These are phyloP conservation scores for Lactarius vividus DNA, from an alignment of 768 basidiomycete genomes.

Conservation along the genomic window DNA sequence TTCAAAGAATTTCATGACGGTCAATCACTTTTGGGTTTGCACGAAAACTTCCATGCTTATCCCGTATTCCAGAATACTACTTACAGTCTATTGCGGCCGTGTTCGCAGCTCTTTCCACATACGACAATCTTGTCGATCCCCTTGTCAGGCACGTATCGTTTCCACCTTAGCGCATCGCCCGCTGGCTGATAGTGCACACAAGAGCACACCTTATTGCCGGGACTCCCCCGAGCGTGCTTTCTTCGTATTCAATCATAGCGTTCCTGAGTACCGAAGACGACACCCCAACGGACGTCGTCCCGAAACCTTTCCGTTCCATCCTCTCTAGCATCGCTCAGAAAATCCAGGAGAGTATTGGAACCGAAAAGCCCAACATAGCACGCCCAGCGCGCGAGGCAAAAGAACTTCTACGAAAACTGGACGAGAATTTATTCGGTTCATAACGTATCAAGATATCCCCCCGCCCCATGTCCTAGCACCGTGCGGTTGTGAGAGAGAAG, in stretches of 20 bases:
- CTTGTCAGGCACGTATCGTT: constrained; percentile 58
- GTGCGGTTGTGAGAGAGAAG: neutral
- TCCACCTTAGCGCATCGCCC: neutral
- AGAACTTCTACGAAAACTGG: constrained; percentile 49
- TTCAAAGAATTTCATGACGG: constrained; percentile 74
- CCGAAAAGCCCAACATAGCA: constrained; percentile 68
- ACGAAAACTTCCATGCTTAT: constrained; percentile 1
- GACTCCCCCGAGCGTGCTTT: constrained; percentile 62
- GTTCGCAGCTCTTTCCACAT: constrained; percentile 59
- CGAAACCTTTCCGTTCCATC: constrained; percentile 62
- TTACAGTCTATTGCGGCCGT: constrained; percentile 60
- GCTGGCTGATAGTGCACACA: constrained; percentile 32
- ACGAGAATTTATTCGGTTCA: constrained; percentile 25
- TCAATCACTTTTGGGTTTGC: constrained; percentile 31
- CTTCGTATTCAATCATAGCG: constrained; percentile 59
- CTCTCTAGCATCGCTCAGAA: constrained; percentile 69
- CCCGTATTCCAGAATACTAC: constrained; percentile 56
- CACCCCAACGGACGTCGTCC: constrained; percentile 28
- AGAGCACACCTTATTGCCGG: constrained; percentile 60
- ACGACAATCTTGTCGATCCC: constrained; percentile 59
- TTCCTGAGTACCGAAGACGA: constrained; percentile 50
- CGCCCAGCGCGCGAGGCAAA: constrained; percentile 81
- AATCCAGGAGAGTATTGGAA: constrained; percentile 62
- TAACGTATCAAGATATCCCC: neutral
- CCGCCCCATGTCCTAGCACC: neutral